These are phyloP conservation scores for Debaryomyces coudertii DNA, from an alignment of 1,139 yeast genomes.

Conservation along the genomic window DNA sequence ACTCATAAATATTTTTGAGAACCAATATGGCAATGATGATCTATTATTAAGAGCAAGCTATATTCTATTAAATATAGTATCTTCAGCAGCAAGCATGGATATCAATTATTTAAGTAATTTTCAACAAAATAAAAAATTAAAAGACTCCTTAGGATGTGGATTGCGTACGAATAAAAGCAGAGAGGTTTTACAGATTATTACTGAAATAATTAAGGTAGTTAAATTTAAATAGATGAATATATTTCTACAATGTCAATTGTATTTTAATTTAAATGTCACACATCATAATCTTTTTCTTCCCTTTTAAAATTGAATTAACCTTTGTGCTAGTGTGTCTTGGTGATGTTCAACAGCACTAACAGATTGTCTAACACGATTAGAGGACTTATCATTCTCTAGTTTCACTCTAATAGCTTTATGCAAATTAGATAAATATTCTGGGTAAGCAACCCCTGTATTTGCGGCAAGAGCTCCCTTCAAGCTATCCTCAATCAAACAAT, in stretches of 20 bases:
- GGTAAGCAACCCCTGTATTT: slow-evolving; percentile 53
- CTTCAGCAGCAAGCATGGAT: slow-evolving; percentile 23
- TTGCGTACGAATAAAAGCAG: slow-evolving; percentile 18
- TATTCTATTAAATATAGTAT: slow-evolving; percentile 35
- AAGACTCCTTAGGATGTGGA: slow-evolving; percentile 22
- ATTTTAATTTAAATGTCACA: not conserved
- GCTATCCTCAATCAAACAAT: slow-evolving; percentile 73
- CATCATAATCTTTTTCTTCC: not conserved
- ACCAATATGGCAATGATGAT: slow-evolving; percentile 33
- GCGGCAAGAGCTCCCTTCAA: slow-evolving; percentile 32
- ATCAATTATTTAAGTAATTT: slow-evolving; percentile 14
- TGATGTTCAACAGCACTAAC: slow-evolving; percentile 32
- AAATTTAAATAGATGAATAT: slow-evolving; percentile 9
- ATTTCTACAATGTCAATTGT: not conserved
- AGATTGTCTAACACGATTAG: slow-evolving; percentile 35
- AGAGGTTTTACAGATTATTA: slow-evolving; percentile 21
- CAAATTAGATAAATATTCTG: slow-evolving; percentile 62
- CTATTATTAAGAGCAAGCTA: slow-evolving; percentile 41
- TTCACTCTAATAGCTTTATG: slow-evolving; percentile 64
- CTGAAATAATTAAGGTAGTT: slow-evolving; percentile 11
- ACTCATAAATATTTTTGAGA: slow-evolving; percentile 27
- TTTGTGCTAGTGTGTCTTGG: slow-evolving; percentile 42
- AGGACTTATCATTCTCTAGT: slow-evolving; percentile 48
- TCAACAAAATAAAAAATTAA: slow-evolving; percentile 20
- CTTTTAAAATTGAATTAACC: slow-evolving; percentile 40